phyloP scores from a whole-genome alignment of 345 rosid species.

The Eucalyptus cloeziana region DNA sequence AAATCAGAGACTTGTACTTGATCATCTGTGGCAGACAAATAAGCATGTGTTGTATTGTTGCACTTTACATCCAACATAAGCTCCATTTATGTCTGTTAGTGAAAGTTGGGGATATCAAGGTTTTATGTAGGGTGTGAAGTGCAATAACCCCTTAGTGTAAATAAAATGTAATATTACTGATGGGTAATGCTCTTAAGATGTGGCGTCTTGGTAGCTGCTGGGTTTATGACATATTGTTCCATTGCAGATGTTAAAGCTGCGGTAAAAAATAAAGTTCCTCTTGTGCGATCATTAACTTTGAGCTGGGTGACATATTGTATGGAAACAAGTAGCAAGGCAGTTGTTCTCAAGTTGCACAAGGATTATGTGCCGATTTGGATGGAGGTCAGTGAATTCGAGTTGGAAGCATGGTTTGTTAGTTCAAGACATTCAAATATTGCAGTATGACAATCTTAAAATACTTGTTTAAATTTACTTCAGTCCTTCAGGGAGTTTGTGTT shows the following conservation, averaged over 20 bases:
- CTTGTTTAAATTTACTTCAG: neutral
- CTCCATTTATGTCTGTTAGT: neutral
- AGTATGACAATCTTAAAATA: neutral
- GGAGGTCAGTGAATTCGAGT: slow-evolving; percentile 60
- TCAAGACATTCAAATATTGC: neutral
- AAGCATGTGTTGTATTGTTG: neutral
- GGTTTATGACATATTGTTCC: neutral
- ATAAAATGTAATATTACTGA: neutral
- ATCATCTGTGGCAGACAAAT: neutral
- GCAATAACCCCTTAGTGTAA: neutral
- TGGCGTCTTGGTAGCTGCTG: neutral
- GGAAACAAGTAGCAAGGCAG: slow-evolving; percentile 88
- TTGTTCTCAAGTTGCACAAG: slow-evolving; percentile 82
- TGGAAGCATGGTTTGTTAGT: neutral
- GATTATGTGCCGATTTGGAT: slow-evolving; percentile 91
- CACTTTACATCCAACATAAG: neutral
- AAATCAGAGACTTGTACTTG: neutral
- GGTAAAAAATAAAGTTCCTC: slow-evolving; percentile 94
- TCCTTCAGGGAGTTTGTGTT: too few relatives aligned
- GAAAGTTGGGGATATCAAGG: neutral
- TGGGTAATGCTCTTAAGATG: neutral
- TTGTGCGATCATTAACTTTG: slow-evolving; percentile 97
- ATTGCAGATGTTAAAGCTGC: slow-evolving; percentile 79
- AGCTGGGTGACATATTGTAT: slow-evolving; percentile 92
- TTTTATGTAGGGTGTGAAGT: neutral